These are phyloP conservation scores for Trichoderma simmonsii DNA, from an alignment of 2,329 filamentous ascomycete genomes.

Conservation along the genomic window DNA sequence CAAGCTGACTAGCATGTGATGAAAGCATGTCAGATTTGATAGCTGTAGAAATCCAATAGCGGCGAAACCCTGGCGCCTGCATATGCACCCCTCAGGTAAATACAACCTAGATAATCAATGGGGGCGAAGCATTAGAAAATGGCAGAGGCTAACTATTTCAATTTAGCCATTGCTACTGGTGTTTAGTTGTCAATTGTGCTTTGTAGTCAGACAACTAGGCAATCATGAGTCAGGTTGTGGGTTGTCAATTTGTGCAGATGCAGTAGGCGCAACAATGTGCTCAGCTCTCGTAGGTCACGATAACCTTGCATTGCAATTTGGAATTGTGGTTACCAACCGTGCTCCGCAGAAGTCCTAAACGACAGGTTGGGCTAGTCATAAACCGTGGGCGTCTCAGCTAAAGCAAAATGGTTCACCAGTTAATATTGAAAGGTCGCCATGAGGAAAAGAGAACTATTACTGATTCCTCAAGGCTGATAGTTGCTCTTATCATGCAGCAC, in stretches of 20 bases:
- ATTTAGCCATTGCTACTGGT: neutral
- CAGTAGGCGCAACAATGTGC: neutral
- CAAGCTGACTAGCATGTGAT: neutral
- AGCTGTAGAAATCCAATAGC: neutral
- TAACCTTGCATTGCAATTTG: neutral
- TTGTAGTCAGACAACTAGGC: neutral
- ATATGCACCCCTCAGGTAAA: neutral
- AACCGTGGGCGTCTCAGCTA: neutral
- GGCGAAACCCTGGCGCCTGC: neutral
- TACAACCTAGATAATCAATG: neutral
- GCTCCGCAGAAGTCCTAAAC: neutral
- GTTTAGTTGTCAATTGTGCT: neutral
- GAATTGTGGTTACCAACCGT: neutral
- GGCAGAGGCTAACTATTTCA: neutral
- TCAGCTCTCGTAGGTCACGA: neutral
- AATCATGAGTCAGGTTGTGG: neutral
- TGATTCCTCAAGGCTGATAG: neutral
- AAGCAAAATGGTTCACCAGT: neutral
- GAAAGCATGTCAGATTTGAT: neutral
- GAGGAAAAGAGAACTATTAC: neutral
- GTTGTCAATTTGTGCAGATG: neutral
- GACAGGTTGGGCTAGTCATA: neutral
- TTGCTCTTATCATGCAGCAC: neutral
- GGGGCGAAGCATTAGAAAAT: neutral
- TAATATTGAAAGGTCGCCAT: neutral